phyloP scores from a whole-genome alignment of 2,329 filamentous ascomycete species.

The Xylaria sp. region DNA sequence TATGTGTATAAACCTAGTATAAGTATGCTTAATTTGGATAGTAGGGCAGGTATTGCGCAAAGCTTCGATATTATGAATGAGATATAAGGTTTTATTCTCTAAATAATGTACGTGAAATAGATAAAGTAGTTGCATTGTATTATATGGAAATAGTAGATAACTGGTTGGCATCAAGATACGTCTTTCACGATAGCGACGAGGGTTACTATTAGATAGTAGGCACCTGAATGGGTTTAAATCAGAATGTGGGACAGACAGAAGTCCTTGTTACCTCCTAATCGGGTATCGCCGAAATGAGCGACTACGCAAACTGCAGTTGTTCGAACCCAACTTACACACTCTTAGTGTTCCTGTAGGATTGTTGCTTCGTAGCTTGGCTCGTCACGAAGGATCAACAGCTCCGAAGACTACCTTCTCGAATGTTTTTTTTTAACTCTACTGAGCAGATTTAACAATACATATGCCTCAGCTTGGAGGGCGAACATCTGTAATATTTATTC shows the following conservation, averaged over 20 bases:
- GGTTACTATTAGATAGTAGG: neutral
- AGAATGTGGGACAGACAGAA: neutral
- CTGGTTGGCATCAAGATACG: neutral
- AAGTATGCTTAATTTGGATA: too few relatives aligned
- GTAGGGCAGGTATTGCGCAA: too few relatives aligned
- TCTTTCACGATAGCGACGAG: neutral
- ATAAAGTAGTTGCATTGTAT: neutral
- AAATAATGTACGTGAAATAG: too few relatives aligned
- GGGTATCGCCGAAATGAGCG: conserved; percentile 3
- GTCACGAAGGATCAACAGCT: conserved; percentile 12
- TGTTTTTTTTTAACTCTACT: neutral
- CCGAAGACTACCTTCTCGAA: neutral
- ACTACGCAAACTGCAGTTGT: too few relatives aligned
- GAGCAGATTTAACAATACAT: neutral
- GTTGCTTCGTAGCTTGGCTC: neutral
- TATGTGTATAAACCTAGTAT: too few relatives aligned
- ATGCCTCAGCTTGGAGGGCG: neutral
- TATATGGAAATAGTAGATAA: neutral
- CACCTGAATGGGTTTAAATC: neutral
- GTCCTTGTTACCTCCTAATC: conserved; percentile 12
- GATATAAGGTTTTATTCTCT: neutral
- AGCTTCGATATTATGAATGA: too few relatives aligned
- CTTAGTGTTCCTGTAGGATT: conserved; percentile 9
- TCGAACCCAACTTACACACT: too few relatives aligned
- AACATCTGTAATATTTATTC: neutral